Evolutionary conservation across 257 asterid species (phyloP).

Genomic region (Leptodermis oblonga): DNA sequence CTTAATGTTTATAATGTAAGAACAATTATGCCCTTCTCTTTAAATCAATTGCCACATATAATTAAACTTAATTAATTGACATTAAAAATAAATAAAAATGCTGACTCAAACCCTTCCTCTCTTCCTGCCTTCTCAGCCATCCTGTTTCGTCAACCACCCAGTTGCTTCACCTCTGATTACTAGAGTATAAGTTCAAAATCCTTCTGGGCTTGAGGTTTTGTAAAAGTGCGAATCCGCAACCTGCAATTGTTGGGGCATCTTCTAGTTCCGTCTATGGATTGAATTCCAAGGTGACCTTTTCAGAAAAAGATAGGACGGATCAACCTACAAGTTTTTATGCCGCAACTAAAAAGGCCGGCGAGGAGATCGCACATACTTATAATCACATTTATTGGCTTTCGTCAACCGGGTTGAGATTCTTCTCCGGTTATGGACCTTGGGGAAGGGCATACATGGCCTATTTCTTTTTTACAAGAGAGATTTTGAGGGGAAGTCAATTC

Average conservation of each 20-base stretch:
- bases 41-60: too few relatives aligned
- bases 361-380: conserved; percentile 90
- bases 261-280: conserved; percentile 96
- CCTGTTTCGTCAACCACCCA: too few relatives aligned
- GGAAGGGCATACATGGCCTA: conserved; percentile 99
- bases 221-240: conserved; percentile 82
- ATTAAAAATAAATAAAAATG: too few relatives aligned
- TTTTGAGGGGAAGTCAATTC: conserved; percentile 78
- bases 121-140: too few relatives aligned
- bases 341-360: conserved; percentile 96
- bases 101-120: too few relatives aligned
- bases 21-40: too few relatives aligned
- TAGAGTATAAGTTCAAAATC: too few relatives aligned
- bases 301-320: conserved; percentile 84
- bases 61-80: too few relatives aligned
- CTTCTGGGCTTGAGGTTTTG: conserved; percentile 96
- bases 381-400: conserved; percentile 92
- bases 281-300: conserved; percentile 85
- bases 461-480: conserved; percentile 85
- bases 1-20: too few relatives aligned
- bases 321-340: conserved; percentile 96
- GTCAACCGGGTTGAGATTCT: conserved; percentile 80
- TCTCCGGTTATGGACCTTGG: conserved; percentile 98
- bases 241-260: conserved; percentile 95
- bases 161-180: too few relatives aligned